These are phyloP conservation scores for Excoecaria agallocha DNA, from an alignment of 345 rosid species.

Conservation along the genomic window DNA sequence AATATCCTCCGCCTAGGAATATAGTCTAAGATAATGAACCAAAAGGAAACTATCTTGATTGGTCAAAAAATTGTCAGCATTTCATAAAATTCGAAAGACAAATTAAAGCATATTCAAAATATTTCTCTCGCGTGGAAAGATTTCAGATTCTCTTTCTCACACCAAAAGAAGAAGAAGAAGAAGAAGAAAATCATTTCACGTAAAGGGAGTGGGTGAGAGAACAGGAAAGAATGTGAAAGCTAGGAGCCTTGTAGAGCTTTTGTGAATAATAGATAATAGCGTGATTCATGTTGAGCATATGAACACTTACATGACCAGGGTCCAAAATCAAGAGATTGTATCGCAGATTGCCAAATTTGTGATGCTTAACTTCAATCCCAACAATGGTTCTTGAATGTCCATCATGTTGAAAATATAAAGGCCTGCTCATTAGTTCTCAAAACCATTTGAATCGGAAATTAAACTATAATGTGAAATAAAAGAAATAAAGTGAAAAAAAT, in stretches of 20 bases:
- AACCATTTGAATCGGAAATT: constrained; percentile 17
- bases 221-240: neutral
- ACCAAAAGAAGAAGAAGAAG: too few species aligned
- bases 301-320: constrained; percentile 59
- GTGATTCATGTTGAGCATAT: neutral
- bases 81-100: neutral
- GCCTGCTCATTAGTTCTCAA: constrained; percentile 41
- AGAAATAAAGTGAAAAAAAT: neutral
- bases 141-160: too few species aligned
- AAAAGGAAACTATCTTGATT: neutral
- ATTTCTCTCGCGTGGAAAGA: neutral
- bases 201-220: too few species aligned
- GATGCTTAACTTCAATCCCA: constrained; percentile 62
- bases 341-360: constrained; percentile 38
- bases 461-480: neutral
- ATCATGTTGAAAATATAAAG: constrained; percentile 82
- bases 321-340: constrained; percentile 67
- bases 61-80: neutral
- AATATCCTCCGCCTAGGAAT: neutral
- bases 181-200: too few species aligned
- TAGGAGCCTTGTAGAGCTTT: neutral
- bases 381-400: constrained; percentile 80
- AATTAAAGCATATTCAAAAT: neutral
- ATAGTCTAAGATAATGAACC: neutral
- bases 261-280: neutral